These are phyloP conservation scores for Immersiella caudata DNA, from an alignment of 495 filamentous ascomycete genomes.

Conservation along the genomic window DNA sequence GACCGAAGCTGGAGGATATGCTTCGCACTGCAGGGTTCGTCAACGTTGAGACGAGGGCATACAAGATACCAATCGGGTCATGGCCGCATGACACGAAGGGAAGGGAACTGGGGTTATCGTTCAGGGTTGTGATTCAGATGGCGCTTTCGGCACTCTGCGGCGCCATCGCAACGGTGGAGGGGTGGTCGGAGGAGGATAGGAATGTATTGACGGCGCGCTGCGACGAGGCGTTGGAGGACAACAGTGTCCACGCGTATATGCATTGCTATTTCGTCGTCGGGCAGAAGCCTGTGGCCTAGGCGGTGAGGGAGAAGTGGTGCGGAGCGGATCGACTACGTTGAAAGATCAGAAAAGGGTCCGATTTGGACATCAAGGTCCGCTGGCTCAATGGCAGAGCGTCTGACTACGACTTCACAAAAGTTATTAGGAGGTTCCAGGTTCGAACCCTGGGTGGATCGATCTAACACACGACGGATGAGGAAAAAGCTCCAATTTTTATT, in stretches of 20 bases:
- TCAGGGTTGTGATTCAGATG: constrained; percentile 42
- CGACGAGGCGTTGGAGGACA: constrained; percentile 55
- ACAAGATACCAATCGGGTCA: constrained; percentile 59
- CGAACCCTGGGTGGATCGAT: neutral
- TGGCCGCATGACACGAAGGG: constrained; percentile 48
- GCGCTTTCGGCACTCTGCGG: constrained; percentile 57
- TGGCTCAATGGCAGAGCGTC: neutral
- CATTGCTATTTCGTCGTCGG: constrained; percentile 33
- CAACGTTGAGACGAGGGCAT: constrained; percentile 54
- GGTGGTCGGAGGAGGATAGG: constrained; percentile 45
- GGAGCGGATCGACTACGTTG: neutral
- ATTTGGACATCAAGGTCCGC: neutral
- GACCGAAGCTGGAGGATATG: constrained; percentile 49
- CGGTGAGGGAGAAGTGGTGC: neutral
- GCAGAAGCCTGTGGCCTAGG: constrained; percentile 32
- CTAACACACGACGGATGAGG: neutral
- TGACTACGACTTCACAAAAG: neutral
- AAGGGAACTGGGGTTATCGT: constrained; percentile 40
- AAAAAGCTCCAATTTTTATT: neutral
- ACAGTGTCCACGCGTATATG: constrained; percentile 53
- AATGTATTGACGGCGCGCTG: constrained; percentile 57
- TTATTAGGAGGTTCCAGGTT: neutral
- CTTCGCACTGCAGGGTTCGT: constrained; percentile 60
- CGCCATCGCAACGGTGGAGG: constrained; percentile 22
- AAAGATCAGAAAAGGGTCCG: neutral